phyloP scores from a whole-genome alignment of 352 stramenopile species.

The Phytophthora agathidicida region DNA sequence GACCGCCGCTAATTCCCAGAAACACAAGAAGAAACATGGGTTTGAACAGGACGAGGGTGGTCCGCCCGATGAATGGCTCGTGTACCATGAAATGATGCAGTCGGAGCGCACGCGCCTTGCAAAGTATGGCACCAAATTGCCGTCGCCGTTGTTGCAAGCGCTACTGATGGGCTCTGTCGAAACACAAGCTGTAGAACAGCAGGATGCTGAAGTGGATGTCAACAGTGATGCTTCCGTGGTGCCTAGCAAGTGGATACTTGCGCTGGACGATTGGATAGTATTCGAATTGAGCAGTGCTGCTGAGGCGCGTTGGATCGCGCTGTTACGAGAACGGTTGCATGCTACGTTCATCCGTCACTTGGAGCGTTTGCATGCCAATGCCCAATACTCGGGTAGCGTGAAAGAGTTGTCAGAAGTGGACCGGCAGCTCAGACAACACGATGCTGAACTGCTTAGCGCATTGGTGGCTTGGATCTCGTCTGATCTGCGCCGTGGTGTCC shows the following conservation, averaged over 20 bases:
- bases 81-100: constrained; percentile 90
- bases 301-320: constrained; percentile 54
- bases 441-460: constrained; percentile 54
- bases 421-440: constrained; percentile 46
- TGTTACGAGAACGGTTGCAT: constrained; percentile 63
- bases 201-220: constrained; percentile 14
- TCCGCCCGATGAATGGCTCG: constrained; percentile 62
- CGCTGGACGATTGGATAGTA: constrained; percentile 81
- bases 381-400: constrained; percentile 19
- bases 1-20: constrained; percentile 18
- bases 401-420: constrained; percentile 8
- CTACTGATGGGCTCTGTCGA: constrained; percentile 69
- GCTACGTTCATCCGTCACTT: constrained; percentile 73
- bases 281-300: constrained; percentile 53
- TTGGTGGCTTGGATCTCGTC: constrained; percentile 59
- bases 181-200: constrained; percentile 38
- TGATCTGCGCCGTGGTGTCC: constrained; percentile 39
- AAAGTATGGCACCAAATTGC: constrained; percentile 76
- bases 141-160: constrained; percentile 58
- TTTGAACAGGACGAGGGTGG: constrained; percentile 31
- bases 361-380: constrained; percentile 53
- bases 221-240: constrained; percentile 4
- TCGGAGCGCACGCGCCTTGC: constrained; percentile 67
- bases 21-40: constrained; percentile 31
- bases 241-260: constrained; percentile 47